Base-by-base conservation (phyloP, 129 eudicot genomes). In the Escallonia herrerae region DNA sequence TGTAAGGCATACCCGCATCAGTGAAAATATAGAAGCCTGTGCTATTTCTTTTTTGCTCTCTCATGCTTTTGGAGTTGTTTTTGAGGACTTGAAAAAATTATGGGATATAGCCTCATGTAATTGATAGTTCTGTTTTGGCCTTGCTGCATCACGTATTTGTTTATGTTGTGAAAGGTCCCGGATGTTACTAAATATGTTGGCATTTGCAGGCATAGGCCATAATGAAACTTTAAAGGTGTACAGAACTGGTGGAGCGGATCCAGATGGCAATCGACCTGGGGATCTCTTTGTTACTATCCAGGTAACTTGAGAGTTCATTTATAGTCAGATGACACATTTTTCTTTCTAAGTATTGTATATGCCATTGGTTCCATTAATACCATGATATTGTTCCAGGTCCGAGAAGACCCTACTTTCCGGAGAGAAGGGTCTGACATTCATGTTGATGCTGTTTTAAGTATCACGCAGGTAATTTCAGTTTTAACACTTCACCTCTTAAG, bases 221-320 rank as follows among this genome's bases (percentile, higher is more conserved):
- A 67, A 83, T 75, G 96, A 87, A 53, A 82, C 80, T 61, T 61
- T 91, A 59, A 83, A 85, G 79, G 81, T 91, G 48, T 69, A 82
- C 5, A 81, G 95, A 83, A 65, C 80, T 76, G 95, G 97, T 43
- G 97, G 97, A 62, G 89, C 97, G 43, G 97, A 91, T 83, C 96
- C 97, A 7, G 95, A 91, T 43, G 97, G 97, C 60, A 87, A 79
- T 73, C 89, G 80, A 66, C 95, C 89, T 67, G 97, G 97, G 45
- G 97, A 91, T 81, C 96, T 91, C 49, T 79, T 58, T 72, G 95
- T 91, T 65, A 72, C 65, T 37, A 73, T 91, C 56, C 87, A 85
- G 97, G 96, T 90, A 75, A 15, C 51, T 40, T 45, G 40, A 40
- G 41, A 15, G 22, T n/a, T 70, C 38, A 44, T 41, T 43, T 49